Evolutionary conservation across 331 rosid species (phyloP).

Genomic region (Prunus yedoensis): DNA sequence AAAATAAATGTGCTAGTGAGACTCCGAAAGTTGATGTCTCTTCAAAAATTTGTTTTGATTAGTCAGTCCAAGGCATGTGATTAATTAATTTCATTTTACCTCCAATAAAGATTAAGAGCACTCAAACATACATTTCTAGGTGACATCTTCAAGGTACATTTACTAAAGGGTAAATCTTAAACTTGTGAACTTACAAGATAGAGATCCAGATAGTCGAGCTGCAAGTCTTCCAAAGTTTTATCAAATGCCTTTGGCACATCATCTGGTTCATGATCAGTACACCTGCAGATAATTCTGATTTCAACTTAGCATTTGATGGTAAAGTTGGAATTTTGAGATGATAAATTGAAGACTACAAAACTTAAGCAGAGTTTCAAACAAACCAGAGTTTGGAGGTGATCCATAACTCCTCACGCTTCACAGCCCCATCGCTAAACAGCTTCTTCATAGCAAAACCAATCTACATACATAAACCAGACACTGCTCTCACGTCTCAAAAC

Average conservation of each 20-base stretch:
- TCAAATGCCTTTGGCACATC: constrained; percentile 65
- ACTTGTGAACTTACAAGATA: constrained; percentile 49
- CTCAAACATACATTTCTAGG: not conserved
- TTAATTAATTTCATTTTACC: not conserved
- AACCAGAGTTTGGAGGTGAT: constrained; percentile 80
- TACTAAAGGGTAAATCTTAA: not conserved
- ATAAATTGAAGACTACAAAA: not conserved
- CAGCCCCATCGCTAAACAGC: constrained; percentile 47
- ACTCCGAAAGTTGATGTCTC: not conserved
- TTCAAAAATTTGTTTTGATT: not conserved
- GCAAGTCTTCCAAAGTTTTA: constrained; percentile 55
- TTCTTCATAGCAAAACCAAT: constrained; percentile 55
- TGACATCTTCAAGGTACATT: not conserved
- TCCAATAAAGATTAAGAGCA: not conserved
- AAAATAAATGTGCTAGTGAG: not conserved
- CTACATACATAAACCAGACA: constrained; percentile 43
- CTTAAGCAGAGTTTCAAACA: constrained; percentile 12
- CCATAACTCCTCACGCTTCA: constrained; percentile 63
- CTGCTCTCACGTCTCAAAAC: not conserved
- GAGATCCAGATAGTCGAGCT: constrained; percentile 67
- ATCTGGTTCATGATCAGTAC: constrained; percentile 62
- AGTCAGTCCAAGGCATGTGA: not conserved
- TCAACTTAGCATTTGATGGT: not conserved
- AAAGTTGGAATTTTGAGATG: not conserved
- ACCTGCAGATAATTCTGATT: constrained; percentile 37